Evolutionary conservation across 2,329 filamentous ascomycete genomes (phyloP).

Genomic region (Alternaria alternata): DNA sequence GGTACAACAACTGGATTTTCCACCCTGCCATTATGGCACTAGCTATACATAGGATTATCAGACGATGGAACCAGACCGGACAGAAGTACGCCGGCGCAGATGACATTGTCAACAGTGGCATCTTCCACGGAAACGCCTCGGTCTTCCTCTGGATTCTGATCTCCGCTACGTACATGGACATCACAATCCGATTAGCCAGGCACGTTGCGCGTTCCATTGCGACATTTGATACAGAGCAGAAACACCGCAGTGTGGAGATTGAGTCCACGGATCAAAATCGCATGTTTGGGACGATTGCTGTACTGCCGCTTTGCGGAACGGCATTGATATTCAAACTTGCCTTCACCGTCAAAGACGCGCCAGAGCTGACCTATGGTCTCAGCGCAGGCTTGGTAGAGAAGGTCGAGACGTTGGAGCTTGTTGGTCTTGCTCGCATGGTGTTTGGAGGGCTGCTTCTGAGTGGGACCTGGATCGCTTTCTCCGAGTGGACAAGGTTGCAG

Average conservation of each 20-base stretch:
- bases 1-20: conserved; percentile 35
- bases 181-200: conserved; percentile 57
- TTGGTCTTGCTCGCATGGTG: conserved; percentile 44
- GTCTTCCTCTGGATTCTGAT: conserved; percentile 77
- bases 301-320: conserved; percentile 57
- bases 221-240: conserved; percentile 28
- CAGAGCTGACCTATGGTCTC: conserved; percentile 69
- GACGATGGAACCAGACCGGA: conserved; percentile 95
- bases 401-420: conserved; percentile 51
- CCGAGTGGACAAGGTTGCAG: conserved; percentile 37
- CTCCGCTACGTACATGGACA: conserved; percentile 71
- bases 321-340: conserved; percentile 87
- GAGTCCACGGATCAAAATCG: conserved; percentile 38
- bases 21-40: conserved; percentile 61
- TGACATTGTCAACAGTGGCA: conserved; percentile 76
- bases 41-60: conserved; percentile 68
- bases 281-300: conserved; percentile 40
- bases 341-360: conserved; percentile 87
- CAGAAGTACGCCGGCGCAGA: conserved; percentile 93
- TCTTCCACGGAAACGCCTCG: conserved; percentile 59
- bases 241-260: conserved; percentile 22
- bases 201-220: conserved; percentile 42
- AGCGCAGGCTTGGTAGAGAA: conserved; percentile 55
- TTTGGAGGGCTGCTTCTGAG: conserved; percentile 50
- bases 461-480: conserved; percentile 38